Percentiles rank a stretch among this genome's conserved stretches.
These are phyloP conservation scores for Flaveria sonorensis DNA, from an alignment of 129 eudicot genomes.

Conservation along the genomic window DNA sequence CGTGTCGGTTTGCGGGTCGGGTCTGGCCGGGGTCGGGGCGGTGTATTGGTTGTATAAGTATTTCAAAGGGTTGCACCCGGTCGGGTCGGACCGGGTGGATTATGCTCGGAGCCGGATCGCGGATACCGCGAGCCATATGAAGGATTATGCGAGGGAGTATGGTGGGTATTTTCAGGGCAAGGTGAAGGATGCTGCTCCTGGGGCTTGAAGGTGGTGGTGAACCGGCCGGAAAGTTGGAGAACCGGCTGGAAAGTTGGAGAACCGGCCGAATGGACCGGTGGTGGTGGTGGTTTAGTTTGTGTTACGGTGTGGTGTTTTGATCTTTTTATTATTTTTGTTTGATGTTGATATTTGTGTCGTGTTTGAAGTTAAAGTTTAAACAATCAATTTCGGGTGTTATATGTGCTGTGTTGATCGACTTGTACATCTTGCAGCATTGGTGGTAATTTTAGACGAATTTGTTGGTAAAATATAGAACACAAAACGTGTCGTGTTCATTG, in stretches of 20 bases:
- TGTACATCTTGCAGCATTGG: slow-evolving; percentile 25
- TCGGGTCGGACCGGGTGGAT: slow-evolving; percentile 75
- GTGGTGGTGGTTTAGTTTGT: slow-evolving; percentile 2
- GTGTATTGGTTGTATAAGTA: slow-evolving; percentile 63
- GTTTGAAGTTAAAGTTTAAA: not conserved
- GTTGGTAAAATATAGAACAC: not conserved
- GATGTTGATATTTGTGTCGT: slow-evolving; percentile 7
- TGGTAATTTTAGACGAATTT: not conserved
- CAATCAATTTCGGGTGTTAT: slow-evolving; percentile 14
- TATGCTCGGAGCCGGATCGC: slow-evolving; percentile 75
- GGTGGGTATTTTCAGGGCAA: slow-evolving; percentile 66
- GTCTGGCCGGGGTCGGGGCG: slow-evolving; percentile 39
- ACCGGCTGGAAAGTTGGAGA: not conserved
- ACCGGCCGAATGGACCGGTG: not conserved
- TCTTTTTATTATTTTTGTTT: not conserved
- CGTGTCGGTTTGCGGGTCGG: slow-evolving; percentile 49
- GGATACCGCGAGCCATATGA: slow-evolving; percentile 69
- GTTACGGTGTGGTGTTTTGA: not conserved
- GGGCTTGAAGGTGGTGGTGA: slow-evolving; percentile 50
- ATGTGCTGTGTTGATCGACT: not conserved
- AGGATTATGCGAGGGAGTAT: slow-evolving; percentile 79
- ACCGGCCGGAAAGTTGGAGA: slow-evolving; percentile 9
- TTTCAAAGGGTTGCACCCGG: slow-evolving; percentile 64
- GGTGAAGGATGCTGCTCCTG: slow-evolving; percentile 83
- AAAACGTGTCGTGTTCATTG: no score